Evolutionary conservation across 148 eudicot species (phyloP), one percentile per base, ranked within the genome.

Genomic region (Silene conica): DNA sequence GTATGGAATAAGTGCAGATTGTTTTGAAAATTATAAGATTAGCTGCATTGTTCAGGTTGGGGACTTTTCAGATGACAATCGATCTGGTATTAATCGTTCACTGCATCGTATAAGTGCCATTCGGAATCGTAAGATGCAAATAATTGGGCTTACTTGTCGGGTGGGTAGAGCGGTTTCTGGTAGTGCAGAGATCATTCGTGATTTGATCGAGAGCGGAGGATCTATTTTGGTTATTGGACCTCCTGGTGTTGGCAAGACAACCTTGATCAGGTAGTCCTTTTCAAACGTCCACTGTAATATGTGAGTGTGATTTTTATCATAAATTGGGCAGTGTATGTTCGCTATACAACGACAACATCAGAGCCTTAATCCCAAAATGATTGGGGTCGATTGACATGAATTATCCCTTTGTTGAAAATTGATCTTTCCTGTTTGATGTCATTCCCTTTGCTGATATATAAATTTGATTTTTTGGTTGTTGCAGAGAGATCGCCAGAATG

Each of bases 181-280:
- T 62, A 95, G 98, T 87, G 98, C 98, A 23, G 97, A 87, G 87
- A 85, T 95, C 71, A 83, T 95, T 78, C 86, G 87, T 48, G 98
- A 95, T 81, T 85, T 95, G 82, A 82, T 95, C 70, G 93, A 92
- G 79, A 86, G 93, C 41, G 93, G 92, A 81, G 97, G 95, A 80
- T 95, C 98, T 69, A 86, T 95, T 70, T 89, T 95, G 89, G 92
- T 95, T 74, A 88, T 95, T 77, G 98, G 98, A 67, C 98, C 98
- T 58, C 98, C 98, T 69, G 98, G 98, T 80, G 98, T 95, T 71
- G 98, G 98, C 74, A 95, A 95, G 83, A 95, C 97, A 65, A 95
- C 98, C 76, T 82, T 95, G 70, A 95, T 95, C 85, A 92, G 98
- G 98, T 95, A 86, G 71, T 60, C 50, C 56, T 75, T 74, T 63